phyloP scores from a whole-genome alignment of 2,329 filamentous ascomycete genomes.

The Talaromyces sp. region DNA sequence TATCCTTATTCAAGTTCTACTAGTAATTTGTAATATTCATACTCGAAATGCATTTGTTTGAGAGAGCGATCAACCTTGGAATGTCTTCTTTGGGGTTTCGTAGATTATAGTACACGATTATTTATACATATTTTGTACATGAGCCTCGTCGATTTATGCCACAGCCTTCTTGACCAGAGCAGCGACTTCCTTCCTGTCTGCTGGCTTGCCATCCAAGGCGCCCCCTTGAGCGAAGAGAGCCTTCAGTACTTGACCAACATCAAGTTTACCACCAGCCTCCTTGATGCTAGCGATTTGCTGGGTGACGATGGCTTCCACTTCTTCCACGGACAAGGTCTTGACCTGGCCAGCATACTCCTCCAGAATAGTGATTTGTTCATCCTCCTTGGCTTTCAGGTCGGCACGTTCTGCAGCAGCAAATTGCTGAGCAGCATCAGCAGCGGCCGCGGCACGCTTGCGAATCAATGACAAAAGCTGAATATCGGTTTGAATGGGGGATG shows the following conservation, averaged over 20 bases:
- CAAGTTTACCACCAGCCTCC: conserved; percentile 38
- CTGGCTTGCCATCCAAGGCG: conserved; percentile 47
- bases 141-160: not conserved
- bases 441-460: conserved; percentile 44
- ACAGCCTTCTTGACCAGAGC: conserved; percentile 43
- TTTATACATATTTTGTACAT: not conserved
- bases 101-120: conserved; percentile 5
- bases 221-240: conserved; percentile 46
- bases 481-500: conserved; percentile 50
- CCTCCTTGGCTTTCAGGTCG: conserved; percentile 51
- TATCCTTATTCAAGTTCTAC: not conserved
- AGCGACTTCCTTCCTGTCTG: conserved; percentile 46
- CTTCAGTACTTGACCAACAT: conserved; percentile 46
- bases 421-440: conserved; percentile 45
- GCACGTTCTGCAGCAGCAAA: conserved; percentile 44
- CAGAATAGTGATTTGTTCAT: conserved; percentile 46
- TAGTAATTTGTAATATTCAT: conserved; percentile 5
- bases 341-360: conserved; percentile 50
- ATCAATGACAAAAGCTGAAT: conserved; percentile 50
- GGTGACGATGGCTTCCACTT: conserved; percentile 42
- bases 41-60: not conserved
- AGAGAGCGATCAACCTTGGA: not conserved
- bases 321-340: conserved; percentile 44
- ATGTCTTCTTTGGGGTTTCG: not conserved
- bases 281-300: conserved; percentile 40